A percentile compares a stretch with the other conserved stretches of the same genome.
Conservation (phyloP, 257 asterid species). For the Plantago ovata region DNA sequence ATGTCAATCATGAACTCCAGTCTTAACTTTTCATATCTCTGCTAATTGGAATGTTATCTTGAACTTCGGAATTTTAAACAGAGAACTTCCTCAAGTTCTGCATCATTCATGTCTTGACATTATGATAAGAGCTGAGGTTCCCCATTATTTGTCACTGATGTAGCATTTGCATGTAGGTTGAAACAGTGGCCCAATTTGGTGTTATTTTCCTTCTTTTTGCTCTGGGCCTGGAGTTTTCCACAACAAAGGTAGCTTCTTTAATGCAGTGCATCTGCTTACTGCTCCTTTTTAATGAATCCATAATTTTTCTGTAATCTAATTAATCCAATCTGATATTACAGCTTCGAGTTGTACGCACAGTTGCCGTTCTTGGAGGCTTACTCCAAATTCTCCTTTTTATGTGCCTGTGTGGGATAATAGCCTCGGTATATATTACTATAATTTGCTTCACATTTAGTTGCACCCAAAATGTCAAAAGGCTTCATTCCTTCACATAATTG, state of each 20-base stretch:
- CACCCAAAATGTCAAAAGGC: conserved; percentile 10
- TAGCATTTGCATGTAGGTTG: conserved; percentile 59
- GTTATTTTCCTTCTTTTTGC: conserved; percentile 98
- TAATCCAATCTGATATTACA: conserved; percentile 27
- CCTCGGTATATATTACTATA: conserved; percentile 56
- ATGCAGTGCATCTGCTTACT: conserved; percentile 11
- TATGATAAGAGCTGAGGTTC: too few species aligned
- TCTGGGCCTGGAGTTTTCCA: conserved; percentile 93
- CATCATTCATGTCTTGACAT: too few species aligned
- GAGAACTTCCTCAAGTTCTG: too few species aligned
- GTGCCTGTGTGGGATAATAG: conserved; percentile 92
- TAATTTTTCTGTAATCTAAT: conserved; percentile 20
- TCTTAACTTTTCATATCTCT: not conserved
- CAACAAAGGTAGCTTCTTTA: conserved; percentile 61
- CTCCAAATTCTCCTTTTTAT: conserved; percentile 89
- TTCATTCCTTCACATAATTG: conserved; percentile 9
- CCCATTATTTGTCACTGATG: conserved; percentile 17
- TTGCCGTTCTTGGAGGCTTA: conserved; percentile 96
- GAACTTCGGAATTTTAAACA: too few species aligned
- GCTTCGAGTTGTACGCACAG: conserved; percentile 98
- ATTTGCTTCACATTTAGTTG: not conserved
- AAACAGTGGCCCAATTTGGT: conserved; percentile 99
- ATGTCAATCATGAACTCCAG: not conserved
- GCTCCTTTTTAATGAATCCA: conserved; percentile 16
- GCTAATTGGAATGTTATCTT: too few species aligned